Base-by-base conservation (phyloP, 441 rosid genomes). In the Pelargonium australe region DNA sequence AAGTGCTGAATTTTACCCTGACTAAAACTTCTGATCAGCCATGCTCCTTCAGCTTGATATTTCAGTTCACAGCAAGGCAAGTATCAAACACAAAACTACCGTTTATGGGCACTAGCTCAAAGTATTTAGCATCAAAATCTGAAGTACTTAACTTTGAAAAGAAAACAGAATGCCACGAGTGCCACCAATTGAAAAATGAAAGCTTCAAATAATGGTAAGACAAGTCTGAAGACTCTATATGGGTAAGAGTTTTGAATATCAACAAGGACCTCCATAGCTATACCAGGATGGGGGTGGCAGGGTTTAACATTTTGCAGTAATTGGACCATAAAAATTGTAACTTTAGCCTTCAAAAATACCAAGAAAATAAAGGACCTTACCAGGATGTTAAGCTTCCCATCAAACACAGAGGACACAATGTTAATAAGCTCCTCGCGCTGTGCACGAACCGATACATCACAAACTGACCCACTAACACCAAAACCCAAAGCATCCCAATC, bases 301-400 rank as follows among this genome's bases (percentile, higher is more conserved):
- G 31, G 31, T 25, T 25, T 25, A 25, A 2, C 31, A 25, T 25
- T 25, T 25, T 25, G 3, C 31, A 25, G 31, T 25, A 31, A 31
- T 31, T 31, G 37, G 37, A 31, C 37, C 3, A 2, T 31, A 55
- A 55, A 55, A n/a, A 16, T 16, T 55, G 62, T 17, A 55, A 55
- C 25, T 55, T 55, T 16, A 55, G 25, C 62, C 7, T 55, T 17
- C 17, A 4, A 20, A 55, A n/a, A 12, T 17, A 55, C 7, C 13
- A 55, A 55, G 10, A 55, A 16, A 55, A 14, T 16, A 23, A 14
- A 1, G 4, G 40, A 53, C 45, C 82, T 76, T 76, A 86, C 91
- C 13, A 91, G 85, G 53, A 91, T 87, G 72, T 83, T 73, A 72
- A 87, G 93, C 78, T 84, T 83, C 67, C 79, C 85, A 71, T 64